Evolutionary conservation across 352 stramenopile genomes (phyloP).

Genomic region (Phytophthora chlamydospora): DNA sequence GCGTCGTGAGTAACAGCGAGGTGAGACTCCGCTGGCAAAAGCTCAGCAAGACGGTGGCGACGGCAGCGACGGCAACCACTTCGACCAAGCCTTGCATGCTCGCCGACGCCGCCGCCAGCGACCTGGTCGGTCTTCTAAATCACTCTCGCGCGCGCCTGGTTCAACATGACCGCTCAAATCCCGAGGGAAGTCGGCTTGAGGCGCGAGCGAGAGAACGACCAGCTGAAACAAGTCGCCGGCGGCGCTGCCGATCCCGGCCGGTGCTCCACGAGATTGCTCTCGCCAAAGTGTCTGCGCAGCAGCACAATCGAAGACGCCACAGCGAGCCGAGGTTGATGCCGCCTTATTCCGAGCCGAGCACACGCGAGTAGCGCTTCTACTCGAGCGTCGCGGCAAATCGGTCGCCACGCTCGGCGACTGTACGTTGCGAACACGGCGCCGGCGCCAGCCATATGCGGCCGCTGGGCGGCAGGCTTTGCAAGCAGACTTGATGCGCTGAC

Average conservation of each 20-base stretch:
- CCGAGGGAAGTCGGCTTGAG: slow-evolving; percentile 37
- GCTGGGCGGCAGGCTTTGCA: slow-evolving; percentile 10
- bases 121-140: slow-evolving; percentile 25
- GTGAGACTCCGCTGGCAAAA: too few species aligned
- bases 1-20: slow-evolving; percentile 21
- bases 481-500: slow-evolving; percentile 32
- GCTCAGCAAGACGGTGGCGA: too few species aligned
- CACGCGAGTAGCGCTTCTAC: slow-evolving; percentile 19
- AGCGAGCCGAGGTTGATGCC: slow-evolving; percentile 1
- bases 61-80: too few species aligned
- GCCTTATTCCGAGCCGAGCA: too few species aligned
- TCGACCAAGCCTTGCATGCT: slow-evolving; percentile 1
- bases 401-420: slow-evolving; percentile 17
- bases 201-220: slow-evolving; percentile 28
- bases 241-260: slow-evolving; percentile 16
- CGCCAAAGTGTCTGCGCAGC: neutral
- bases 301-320: slow-evolving; percentile 15
- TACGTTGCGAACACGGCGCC: slow-evolving; percentile 26
- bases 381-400: slow-evolving; percentile 12
- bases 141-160: slow-evolving; percentile 21
- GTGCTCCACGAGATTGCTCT: slow-evolving; percentile 25
- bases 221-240: slow-evolving; percentile 12
- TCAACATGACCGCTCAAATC: slow-evolving; percentile 33
- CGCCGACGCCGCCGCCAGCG: neutral
- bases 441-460: slow-evolving; percentile 8